A percentile compares a stretch with the other conserved stretches of the same genome.
phyloP scores from a whole-genome alignment of 768 basidiomycete species.

The Mycena vulgaris region DNA sequence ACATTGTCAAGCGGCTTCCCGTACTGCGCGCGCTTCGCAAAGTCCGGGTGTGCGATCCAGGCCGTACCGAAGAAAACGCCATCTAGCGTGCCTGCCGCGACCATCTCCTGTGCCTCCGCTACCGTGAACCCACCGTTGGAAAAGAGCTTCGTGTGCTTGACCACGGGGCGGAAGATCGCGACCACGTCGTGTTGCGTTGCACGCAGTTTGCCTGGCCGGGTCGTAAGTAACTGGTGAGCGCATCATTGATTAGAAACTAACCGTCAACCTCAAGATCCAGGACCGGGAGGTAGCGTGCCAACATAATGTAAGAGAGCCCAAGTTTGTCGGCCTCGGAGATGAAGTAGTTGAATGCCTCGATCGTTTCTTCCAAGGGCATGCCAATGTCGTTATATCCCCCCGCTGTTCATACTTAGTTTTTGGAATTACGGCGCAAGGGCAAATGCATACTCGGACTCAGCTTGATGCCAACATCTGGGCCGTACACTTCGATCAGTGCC shows the following conservation, averaged over 20 bases:
- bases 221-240: neutral
- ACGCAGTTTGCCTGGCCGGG: neutral
- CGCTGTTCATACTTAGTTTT: neutral
- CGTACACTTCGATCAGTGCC: conserved; percentile 47
- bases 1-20: conserved; percentile 55
- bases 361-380: conserved; percentile 41
- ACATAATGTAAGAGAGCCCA: conserved; percentile 47
- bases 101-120: conserved; percentile 54
- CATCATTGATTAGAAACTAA: conserved; percentile 16
- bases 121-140: conserved; percentile 54
- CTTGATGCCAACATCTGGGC: conserved; percentile 50
- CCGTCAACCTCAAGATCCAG: conserved; percentile 41
- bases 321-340: conserved; percentile 36
- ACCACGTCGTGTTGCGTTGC: conserved; percentile 10
- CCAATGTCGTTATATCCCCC: conserved; percentile 25
- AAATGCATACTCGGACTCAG: conserved; percentile 33
- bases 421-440: neutral
- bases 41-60: conserved; percentile 59
- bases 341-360: conserved; percentile 40
- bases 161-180: conserved; percentile 53
- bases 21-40: conserved; percentile 52
- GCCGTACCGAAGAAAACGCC: conserved; percentile 54
- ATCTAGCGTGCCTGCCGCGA: conserved; percentile 53
- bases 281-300: conserved; percentile 45
- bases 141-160: conserved; percentile 48